Percentiles rank a stretch among this genome's conserved stretches.
These are phyloP conservation scores for Knufia petricola DNA, from an alignment of 2,329 filamentous ascomycete species.

Conservation along the genomic window DNA sequence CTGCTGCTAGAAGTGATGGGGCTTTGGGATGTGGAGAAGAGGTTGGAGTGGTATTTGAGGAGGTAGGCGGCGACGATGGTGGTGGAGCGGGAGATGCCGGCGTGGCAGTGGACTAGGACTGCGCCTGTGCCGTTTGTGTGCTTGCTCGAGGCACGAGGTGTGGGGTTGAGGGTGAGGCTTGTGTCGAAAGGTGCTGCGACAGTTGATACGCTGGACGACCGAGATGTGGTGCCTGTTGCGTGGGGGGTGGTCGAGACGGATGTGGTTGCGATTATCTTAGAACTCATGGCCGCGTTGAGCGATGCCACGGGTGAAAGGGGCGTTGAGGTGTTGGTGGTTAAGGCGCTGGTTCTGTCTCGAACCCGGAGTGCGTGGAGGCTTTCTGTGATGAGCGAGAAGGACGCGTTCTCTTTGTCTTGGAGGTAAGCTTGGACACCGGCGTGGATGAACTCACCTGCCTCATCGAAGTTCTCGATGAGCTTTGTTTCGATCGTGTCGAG, in stretches of 20 bases:
- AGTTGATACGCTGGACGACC: background rate
- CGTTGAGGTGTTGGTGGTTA: too few relatives aligned
- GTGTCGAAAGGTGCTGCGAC: too few relatives aligned
- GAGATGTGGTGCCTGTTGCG: background rate
- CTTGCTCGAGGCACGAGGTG: too few relatives aligned
- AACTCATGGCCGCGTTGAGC: too few relatives aligned
- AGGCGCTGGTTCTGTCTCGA: background rate
- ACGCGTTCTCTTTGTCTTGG: background rate
- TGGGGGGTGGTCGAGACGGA: too few relatives aligned
- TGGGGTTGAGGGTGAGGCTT: too few relatives aligned
- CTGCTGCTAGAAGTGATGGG: too few relatives aligned
- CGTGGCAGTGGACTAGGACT: constrained; percentile 19
- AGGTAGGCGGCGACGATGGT: constrained; percentile 16
- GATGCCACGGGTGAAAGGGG: too few relatives aligned
- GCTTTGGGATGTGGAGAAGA: background rate
- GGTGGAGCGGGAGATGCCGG: constrained; percentile 18
- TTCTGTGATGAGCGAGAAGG: background rate
- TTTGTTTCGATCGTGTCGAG: background rate
- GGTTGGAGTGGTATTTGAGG: constrained; percentile 2
- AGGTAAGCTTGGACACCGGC: background rate
- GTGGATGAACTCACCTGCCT: constrained; percentile 1
- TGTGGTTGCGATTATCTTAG: too few relatives aligned
- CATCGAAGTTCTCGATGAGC: background rate
- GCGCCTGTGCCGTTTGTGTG: constrained; percentile 11
- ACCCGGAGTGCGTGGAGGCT: background rate